phyloP scores from a whole-genome alignment of 2,329 filamentous ascomycete species.

The Cercospora sp. region DNA sequence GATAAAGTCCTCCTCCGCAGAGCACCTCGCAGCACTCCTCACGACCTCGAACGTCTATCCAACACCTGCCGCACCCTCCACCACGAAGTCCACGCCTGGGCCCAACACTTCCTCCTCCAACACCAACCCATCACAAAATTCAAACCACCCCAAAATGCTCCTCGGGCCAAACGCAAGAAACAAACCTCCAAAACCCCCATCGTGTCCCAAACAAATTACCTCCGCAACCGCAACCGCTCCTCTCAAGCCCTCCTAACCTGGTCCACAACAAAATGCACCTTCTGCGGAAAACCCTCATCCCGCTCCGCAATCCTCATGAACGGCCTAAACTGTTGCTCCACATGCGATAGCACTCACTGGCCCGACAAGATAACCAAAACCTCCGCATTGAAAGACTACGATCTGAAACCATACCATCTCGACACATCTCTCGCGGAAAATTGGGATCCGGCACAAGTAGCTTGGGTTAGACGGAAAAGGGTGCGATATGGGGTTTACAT shows the following conservation, averaged over 20 bases:
- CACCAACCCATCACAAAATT: constrained; percentile 31
- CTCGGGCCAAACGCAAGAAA: too few relatives aligned
- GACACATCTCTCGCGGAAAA: constrained; percentile 19
- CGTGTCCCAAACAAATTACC: constrained; percentile 12
- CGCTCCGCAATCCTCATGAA: constrained; percentile 35
- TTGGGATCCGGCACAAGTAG: neutral
- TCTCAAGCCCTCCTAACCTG: constrained; percentile 30
- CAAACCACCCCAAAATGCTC: neutral
- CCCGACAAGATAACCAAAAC: constrained; percentile 37
- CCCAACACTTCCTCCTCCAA: constrained; percentile 29
- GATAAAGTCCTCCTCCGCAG: constrained; percentile 17
- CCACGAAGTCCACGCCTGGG: constrained; percentile 33
- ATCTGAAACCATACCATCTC: constrained; percentile 30
- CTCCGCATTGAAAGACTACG: constrained; percentile 28
- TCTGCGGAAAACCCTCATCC: constrained; percentile 34
- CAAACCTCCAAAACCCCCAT: neutral
- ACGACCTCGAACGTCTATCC: constrained; percentile 30
- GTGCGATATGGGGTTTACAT: constrained; percentile 30
- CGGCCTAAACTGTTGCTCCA: constrained; percentile 33
- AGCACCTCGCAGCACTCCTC: neutral
- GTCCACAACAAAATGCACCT: constrained; percentile 31
- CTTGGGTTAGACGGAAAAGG: neutral
- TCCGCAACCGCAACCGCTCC: constrained; percentile 13
- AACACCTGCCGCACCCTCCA: constrained; percentile 29
- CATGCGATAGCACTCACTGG: constrained; percentile 36